Conservation (phyloP, 768 basidiomycete species). For the Tricholoma sp. region DNA sequence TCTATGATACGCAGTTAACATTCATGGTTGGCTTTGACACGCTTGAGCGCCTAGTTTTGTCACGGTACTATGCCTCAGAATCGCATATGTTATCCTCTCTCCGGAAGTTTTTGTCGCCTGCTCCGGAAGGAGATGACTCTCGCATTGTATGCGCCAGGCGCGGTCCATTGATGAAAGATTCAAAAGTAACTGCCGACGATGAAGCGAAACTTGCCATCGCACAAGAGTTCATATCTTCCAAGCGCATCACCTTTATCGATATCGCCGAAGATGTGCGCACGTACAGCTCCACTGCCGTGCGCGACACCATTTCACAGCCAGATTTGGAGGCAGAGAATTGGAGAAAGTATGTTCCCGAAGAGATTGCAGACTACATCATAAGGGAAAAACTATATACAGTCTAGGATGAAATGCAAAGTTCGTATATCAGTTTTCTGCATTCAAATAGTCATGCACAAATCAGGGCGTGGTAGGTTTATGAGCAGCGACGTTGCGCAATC, state of each 20-base stretch:
- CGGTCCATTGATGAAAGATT: conserved; percentile 5
- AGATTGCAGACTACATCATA: conserved; percentile 16
- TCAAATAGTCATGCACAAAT: background rate
- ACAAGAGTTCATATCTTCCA: conserved; percentile 43
- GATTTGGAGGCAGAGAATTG: conserved; percentile 9
- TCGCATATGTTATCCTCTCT: conserved; percentile 54
- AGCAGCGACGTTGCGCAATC: no score
- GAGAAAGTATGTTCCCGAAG: conserved; percentile 14
- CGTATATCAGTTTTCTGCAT: background rate
- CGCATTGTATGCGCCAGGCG: conserved; percentile 57
- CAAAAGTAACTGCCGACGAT: conserved; percentile 4
- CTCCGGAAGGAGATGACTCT: conserved; percentile 42
- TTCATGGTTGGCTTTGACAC: conserved; percentile 87
- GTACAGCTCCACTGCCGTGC: conserved; percentile 68
- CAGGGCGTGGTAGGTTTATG: no score
- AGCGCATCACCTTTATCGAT: conserved; percentile 54
- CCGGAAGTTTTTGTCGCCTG: conserved; percentile 49
- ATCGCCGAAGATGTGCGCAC: conserved; percentile 51
- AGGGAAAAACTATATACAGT: conserved; percentile 12
- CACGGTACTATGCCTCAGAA: conserved; percentile 63
- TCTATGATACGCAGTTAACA: conserved; percentile 39
- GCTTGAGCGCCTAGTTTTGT: conserved; percentile 70
- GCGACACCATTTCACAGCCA: conserved; percentile 34
- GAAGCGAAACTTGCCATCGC: conserved; percentile 27
- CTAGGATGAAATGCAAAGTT: background rate